phyloP scores from a whole-genome alignment of 495 filamentous ascomycete species.

The Penicillium steckii region DNA sequence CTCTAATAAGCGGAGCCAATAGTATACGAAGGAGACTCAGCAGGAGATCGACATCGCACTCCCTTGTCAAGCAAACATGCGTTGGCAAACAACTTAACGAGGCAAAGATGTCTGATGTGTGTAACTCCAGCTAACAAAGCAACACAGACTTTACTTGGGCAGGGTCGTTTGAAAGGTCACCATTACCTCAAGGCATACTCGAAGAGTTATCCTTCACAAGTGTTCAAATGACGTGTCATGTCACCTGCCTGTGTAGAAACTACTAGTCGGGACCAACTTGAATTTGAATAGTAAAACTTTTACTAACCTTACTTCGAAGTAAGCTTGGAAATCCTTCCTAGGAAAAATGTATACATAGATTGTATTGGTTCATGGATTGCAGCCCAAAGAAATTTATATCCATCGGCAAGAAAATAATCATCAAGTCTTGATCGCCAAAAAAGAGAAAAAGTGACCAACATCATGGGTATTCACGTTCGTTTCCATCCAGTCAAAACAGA shows the following conservation, averaged over 20 bases:
- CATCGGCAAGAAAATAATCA: conserved; percentile 20
- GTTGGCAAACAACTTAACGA: conserved; percentile 3
- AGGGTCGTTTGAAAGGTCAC: too few species aligned
- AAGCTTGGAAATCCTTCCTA: not conserved
- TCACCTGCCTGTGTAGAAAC: too few species aligned
- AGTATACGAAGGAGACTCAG: not conserved
- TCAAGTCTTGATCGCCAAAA: conserved; percentile 29
- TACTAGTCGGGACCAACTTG: too few species aligned
- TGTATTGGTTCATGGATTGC: not conserved
- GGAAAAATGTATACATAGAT: not conserved
- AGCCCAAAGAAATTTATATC: conserved; percentile 13
- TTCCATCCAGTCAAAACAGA: conserved; percentile 23
- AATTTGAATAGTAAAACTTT: too few species aligned
- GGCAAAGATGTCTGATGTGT: conserved; percentile 2
- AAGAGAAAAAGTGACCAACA: conserved; percentile 21
- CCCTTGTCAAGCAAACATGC: not conserved
- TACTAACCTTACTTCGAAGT: not conserved
- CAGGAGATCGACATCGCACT: not conserved
- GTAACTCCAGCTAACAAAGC: too few species aligned
- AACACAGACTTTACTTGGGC: too few species aligned
- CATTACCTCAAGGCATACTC: not conserved
- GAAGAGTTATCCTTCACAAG: too few species aligned
- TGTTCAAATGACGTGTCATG: too few species aligned
- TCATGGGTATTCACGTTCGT: conserved; percentile 40
- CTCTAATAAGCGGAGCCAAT: not conserved